Evolutionary conservation across 192 early-diverging fungal genomes (phyloP).

Genomic region (Coemansia sp.): DNA sequence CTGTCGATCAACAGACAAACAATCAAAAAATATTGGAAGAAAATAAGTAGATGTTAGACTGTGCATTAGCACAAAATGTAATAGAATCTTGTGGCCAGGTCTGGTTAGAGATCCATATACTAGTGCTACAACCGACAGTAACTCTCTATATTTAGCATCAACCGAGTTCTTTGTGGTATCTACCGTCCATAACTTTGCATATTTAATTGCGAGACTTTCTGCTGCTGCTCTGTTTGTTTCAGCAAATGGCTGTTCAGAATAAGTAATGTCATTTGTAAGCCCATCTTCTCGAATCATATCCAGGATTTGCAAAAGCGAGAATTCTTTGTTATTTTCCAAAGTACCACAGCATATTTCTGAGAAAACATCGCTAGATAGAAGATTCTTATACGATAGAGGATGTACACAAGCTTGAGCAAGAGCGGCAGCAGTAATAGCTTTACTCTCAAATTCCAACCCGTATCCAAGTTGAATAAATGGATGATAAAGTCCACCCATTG

Average conservation of each 20-base stretch:
- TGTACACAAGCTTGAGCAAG: slow-evolving; percentile 56
- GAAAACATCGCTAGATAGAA: slow-evolving; percentile 21
- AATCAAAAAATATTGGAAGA: slow-evolving; percentile 46
- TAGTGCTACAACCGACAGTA: slow-evolving; percentile 32
- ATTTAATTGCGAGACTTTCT: slow-evolving; percentile 26
- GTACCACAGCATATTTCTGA: slow-evolving; percentile 8
- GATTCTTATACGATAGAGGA: neutral
- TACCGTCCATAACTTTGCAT: slow-evolving; percentile 50
- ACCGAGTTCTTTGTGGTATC: slow-evolving; percentile 31
- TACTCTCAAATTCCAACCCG: slow-evolving; percentile 61
- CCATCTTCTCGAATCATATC: slow-evolving; percentile 36
- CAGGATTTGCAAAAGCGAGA: slow-evolving; percentile 43
- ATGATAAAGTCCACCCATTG: slow-evolving; percentile 58
- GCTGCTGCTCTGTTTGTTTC: slow-evolving; percentile 1
- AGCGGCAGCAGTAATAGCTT: slow-evolving; percentile 56
- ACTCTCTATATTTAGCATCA: slow-evolving; percentile 43
- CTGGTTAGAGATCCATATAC: slow-evolving; percentile 39
- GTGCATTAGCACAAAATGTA: slow-evolving; percentile 53
- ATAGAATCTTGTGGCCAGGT: slow-evolving; percentile 23
- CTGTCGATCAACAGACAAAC: slow-evolving; percentile 44
- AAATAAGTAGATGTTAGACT: slow-evolving; percentile 57
- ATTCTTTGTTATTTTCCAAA: neutral
- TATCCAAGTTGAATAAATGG: slow-evolving; percentile 65
- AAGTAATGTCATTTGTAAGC: slow-evolving; percentile 15
- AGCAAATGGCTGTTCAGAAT: neutral